phyloP scores from a whole-genome alignment of 1,284 basidiomycete genomes.

The Sanghuangporus weigelae region DNA sequence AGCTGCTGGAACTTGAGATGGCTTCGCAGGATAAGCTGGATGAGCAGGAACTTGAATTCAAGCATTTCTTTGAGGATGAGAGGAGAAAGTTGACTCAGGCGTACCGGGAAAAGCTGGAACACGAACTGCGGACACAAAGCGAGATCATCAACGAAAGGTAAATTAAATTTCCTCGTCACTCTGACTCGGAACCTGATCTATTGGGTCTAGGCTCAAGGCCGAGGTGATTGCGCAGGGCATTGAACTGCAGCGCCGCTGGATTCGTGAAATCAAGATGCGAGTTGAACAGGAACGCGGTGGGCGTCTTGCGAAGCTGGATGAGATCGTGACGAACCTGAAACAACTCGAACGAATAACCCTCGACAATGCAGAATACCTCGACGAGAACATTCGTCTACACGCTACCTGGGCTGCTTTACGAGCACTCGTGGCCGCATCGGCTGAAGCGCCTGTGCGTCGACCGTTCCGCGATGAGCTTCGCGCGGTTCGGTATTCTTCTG shows the following conservation, averaged over 20 bases:
- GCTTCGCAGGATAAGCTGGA: slow-evolving; percentile 80
- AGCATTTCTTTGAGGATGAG: slow-evolving; percentile 80
- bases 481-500: slow-evolving; percentile 70
- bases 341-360: slow-evolving; percentile 86
- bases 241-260: slow-evolving; percentile 95
- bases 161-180: background rate
- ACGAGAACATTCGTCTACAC: slow-evolving; percentile 86
- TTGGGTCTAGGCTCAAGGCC: slow-evolving; percentile 68
- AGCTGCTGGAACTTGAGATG: slow-evolving; percentile 82
- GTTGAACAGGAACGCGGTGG: slow-evolving; percentile 97
- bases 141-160: slow-evolving; percentile 93
- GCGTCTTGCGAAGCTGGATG: slow-evolving; percentile 90
- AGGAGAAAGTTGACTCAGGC: slow-evolving; percentile 67
- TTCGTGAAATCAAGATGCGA: slow-evolving; percentile 91
- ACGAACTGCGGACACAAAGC: slow-evolving; percentile 85
- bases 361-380: slow-evolving; percentile 86
- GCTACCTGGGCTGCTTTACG: slow-evolving; percentile 74
- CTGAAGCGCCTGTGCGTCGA: slow-evolving; percentile 57
- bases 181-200: background rate
- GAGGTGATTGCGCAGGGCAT: slow-evolving; percentile 96
- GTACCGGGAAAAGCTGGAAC: slow-evolving; percentile 84
- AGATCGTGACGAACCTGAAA: slow-evolving; percentile 87
- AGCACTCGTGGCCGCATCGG: slow-evolving; percentile 49
- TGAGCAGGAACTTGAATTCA: slow-evolving; percentile 83
- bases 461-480: slow-evolving; percentile 90